Base-by-base conservation (phyloP, 1,284 basidiomycete species). In the Apiotrichum laibachii region DNA sequence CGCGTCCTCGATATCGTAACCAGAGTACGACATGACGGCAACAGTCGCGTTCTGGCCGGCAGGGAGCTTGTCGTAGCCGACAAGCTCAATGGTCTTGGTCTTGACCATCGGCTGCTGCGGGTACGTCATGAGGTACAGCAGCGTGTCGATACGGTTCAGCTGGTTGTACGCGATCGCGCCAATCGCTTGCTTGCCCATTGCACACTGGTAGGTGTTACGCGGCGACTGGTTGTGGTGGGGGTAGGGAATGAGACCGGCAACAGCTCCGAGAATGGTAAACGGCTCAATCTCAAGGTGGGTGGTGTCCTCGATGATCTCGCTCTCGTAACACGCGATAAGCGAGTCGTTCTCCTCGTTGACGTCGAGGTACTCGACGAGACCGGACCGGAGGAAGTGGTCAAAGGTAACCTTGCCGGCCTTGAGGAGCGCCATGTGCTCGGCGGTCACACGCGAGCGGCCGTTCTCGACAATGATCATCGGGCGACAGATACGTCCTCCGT, bases 171-270 rank as follows among this genome's bases (percentile, higher is more conserved):
- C 95, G 67, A 99, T 99, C 3, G 93, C 94, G n/a, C 96, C 96
- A 64, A 99, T 98, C 0, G 96, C 96, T 82, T 99, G 96, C 81
- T 99, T 99, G 63, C 96, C 96, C 96, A 99, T 99, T 54, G 96
- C 96, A 74, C 96, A 99, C 81, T 99, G 94, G 75, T 99, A 99
- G 2, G 96, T 99, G 73, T 99, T 98, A 57, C 96, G 87, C 6
- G 97, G 96, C 2, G 94, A 98, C 76, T 99, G 97, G 73, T 99
- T 99, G 79, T 99, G 96, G 75, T 99, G 96, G 0, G 97, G 96
- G 73, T 99, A 99, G 11, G 96, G 96, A 72, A 99, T 99, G 21
- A 99, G 84, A 42, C 97, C 96, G 8, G 96, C 96, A 45, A 98
- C 95, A 19, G 94, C 96, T 10, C 96, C 96, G 18, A 99, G 86